A percentile compares a stretch with the other conserved stretches of the same genome.
phyloP scores from a whole-genome alignment of 2,329 filamentous ascomycete species.

The Aspergillus nomiae region DNA sequence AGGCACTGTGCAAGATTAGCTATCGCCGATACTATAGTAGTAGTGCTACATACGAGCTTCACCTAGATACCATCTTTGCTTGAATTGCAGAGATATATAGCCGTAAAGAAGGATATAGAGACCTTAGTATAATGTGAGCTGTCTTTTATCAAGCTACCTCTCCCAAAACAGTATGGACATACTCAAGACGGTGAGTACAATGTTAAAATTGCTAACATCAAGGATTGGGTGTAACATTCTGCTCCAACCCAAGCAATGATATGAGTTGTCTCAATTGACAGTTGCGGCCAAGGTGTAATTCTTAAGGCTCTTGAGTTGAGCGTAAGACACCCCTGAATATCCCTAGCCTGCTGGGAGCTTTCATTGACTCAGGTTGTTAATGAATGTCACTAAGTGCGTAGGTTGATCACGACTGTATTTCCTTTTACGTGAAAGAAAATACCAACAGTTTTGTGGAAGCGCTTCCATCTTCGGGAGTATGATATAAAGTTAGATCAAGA shows the following conservation, averaged over 20 bases:
- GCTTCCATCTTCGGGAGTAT: not conserved
- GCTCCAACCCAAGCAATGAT: not conserved
- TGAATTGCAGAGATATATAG: conserved; percentile 38
- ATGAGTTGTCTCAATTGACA: not conserved
- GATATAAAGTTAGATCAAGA: not conserved
- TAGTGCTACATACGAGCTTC: conserved; percentile 37
- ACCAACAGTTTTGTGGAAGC: not conserved
- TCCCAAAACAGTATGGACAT: conserved; percentile 7
- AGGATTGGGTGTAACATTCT: conserved; percentile 39
- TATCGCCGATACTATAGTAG: not conserved
- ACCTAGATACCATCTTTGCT: conserved; percentile 43
- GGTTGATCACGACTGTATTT: not conserved
- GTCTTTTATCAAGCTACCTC: not conserved
- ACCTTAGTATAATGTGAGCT: conserved; percentile 25
- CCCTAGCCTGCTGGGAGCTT: too few relatives aligned
- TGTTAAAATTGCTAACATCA: conserved; percentile 38
- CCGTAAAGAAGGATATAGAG: conserved; percentile 37
- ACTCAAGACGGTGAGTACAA: conserved; percentile 37
- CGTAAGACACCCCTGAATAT: not conserved
- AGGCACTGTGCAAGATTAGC: conserved; percentile 47
- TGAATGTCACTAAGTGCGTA: not conserved
- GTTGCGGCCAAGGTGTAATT: not conserved
- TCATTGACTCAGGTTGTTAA: not conserved
- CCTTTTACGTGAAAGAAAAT: not conserved
- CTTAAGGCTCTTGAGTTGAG: not conserved